These are phyloP conservation scores for Candida yuanshanica DNA, from an alignment of 805 yeast genomes.

Conservation along the genomic window DNA sequence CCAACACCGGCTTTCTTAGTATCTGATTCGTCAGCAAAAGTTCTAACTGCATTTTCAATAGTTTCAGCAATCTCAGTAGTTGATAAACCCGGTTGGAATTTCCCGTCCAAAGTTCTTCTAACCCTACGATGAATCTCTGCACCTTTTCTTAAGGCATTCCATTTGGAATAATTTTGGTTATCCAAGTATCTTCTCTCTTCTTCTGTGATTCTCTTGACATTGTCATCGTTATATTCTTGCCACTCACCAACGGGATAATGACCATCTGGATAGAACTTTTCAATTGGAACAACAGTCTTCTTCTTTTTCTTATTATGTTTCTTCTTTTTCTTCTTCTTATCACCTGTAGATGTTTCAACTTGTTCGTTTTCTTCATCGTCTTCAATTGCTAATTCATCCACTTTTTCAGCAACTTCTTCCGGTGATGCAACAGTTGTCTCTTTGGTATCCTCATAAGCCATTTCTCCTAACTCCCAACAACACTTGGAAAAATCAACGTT, in stretches of 20 bases:
- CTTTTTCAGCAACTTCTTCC: slow-evolving; percentile 13
- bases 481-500: no score
- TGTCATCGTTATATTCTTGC: slow-evolving; percentile 64
- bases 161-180: slow-evolving; percentile 48
- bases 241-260: slow-evolving; percentile 85
- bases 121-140: slow-evolving; percentile 95
- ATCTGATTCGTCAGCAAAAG: slow-evolving; percentile 56
- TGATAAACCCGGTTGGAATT: slow-evolving; percentile 85
- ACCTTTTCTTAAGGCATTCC: slow-evolving; percentile 91
- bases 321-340: slow-evolving; percentile 47
- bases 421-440: not conserved
- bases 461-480: no score
- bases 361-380: slow-evolving; percentile 10
- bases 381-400: slow-evolving; percentile 5
- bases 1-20: slow-evolving; percentile 83
- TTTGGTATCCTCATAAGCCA: not conserved
- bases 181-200: slow-evolving; percentile 83
- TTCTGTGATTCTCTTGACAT: slow-evolving; percentile 68
- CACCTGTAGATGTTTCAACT: slow-evolving; percentile 19
- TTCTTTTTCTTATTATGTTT: slow-evolving; percentile 54
- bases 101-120: slow-evolving; percentile 67
- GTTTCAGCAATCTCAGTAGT: slow-evolving; percentile 86
- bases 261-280: slow-evolving; percentile 62
- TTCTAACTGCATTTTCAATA: slow-evolving; percentile 80
- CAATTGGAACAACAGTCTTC: slow-evolving; percentile 54